Evolutionary conservation across 2,329 filamentous ascomycete species (phyloP), one percentile per base, ranked within the genome.

Genomic region (Pseudocercospora crystallina): DNA sequence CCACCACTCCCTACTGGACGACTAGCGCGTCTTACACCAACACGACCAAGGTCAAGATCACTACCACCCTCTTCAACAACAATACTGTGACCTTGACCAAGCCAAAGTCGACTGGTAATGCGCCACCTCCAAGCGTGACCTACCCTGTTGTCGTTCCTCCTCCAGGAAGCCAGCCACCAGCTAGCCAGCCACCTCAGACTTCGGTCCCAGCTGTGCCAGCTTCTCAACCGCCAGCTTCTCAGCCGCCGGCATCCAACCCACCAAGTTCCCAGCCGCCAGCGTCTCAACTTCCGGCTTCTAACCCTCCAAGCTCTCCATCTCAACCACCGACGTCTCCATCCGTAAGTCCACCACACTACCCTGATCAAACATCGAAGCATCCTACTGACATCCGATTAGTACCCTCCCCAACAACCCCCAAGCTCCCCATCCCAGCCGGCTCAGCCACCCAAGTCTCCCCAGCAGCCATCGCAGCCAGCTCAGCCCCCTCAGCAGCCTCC

Each of bases 31-130:
- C 35, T 9, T 26, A 15, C 8, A 41, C 38, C 15, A 29, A 26
- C 20, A 41, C 38, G 9, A 35, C 42, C 9, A 36, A 13, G 11
- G 32, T 34, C 13, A 45, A 36, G 42, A 45, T 26, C n/a, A 26
- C 31, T 11, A 45, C 42, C 8, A 45, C 42, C 7, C 13, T 45
- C 31, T 34, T 14, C 31, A 34, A 45, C 15, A 14, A 34, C 14
- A 46, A n/a, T 13, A 42, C 39, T 15, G 41, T 32, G 33, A 43
- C 43, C 12, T 41, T 50, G 17, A 45, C 37, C 34, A 26, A 26
- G 20, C 20, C 7, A 26, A 32, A 41, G 32, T 34, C 49, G 35
- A 43, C 36, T 5, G 20, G 29, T 17, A 15, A 29, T 12, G 35
- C 29, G 20, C 14, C 29, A 17, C 29, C 44, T n/a, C n/a, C 33